These are phyloP conservation scores for Rhizopogon sp. DNA, from an alignment of 768 basidiomycete genomes.

Conservation along the genomic window DNA sequence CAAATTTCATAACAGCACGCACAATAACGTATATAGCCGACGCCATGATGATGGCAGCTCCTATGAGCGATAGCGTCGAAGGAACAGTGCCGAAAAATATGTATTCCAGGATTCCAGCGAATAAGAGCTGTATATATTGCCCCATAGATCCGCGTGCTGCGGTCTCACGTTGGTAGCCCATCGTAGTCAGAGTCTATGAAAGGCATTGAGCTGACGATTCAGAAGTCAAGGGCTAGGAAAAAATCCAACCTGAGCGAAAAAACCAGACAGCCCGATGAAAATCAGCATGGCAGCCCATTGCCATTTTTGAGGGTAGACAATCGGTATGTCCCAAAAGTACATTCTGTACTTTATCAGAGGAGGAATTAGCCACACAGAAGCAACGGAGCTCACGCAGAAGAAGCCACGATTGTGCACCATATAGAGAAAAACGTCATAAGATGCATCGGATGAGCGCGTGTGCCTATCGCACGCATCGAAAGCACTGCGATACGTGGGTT, in stretches of 20 bases:
- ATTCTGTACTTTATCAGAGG: constrained; percentile 8
- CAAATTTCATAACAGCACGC: not conserved
- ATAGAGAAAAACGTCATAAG: constrained; percentile 61
- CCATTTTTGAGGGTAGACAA: constrained; percentile 16
- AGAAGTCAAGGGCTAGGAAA: not conserved
- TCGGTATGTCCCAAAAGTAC: not conserved
- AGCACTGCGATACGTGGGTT: constrained; percentile 30
- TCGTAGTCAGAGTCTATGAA: constrained; percentile 46
- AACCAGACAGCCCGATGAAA: constrained; percentile 11
- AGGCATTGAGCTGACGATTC: not conserved
- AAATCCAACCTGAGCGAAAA: constrained; percentile 13
- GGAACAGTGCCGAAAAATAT: constrained; percentile 60
- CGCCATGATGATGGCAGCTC: constrained; percentile 51
- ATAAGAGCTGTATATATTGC: constrained; percentile 62
- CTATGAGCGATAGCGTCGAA: constrained; percentile 52
- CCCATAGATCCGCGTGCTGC: constrained; percentile 61
- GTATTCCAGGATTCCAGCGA: constrained; percentile 59
- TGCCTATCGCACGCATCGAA: constrained; percentile 64
- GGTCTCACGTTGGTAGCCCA: constrained; percentile 61
- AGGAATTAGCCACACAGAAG: not conserved
- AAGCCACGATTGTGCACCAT: constrained; percentile 36
- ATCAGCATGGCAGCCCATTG: constrained; percentile 10
- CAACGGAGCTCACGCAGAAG: constrained; percentile 4
- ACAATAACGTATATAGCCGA: constrained; percentile 2
- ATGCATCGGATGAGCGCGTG: constrained; percentile 72